phyloP scores from a whole-genome alignment of 257 asterid genomes.

The Solanum pennellii region DNA sequence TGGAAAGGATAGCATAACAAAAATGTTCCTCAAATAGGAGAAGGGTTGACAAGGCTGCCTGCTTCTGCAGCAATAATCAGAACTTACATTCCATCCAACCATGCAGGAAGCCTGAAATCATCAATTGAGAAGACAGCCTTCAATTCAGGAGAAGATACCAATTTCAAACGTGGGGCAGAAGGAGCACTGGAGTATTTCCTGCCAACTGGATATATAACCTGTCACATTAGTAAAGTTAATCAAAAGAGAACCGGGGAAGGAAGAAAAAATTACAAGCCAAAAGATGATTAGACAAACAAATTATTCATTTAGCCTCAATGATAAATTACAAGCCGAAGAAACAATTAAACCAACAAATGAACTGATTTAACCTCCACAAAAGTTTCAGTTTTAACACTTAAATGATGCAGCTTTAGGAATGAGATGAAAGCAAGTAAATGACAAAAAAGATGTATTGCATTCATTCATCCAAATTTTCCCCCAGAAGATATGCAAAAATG shows the following conservation, averaged over 20 bases:
- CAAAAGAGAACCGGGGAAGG: not conserved
- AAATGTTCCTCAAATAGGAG: not conserved
- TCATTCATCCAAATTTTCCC: not conserved
- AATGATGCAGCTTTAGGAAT: not conserved
- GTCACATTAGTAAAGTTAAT: not conserved
- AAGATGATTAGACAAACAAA: not conserved
- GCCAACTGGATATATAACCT: conserved; percentile 79
- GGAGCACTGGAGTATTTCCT: conserved; percentile 47
- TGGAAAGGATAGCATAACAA: not conserved
- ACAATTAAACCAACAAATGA: not conserved
- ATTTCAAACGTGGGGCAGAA: conserved; percentile 67
- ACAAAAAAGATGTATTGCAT: not conserved
- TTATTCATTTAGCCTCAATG: not conserved
- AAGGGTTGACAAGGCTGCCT: not conserved
- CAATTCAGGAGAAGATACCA: conserved; percentile 76
- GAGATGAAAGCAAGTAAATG: not conserved
- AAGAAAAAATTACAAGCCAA: not conserved
- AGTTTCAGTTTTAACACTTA: not conserved
- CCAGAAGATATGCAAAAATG: not conserved
- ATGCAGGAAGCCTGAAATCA: conserved; percentile 81
- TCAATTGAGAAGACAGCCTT: conserved; percentile 70
- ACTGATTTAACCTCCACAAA: not conserved
- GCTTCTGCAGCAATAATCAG: not conserved
- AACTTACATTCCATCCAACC: conserved; percentile 95
- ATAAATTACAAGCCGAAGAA: not conserved